Base-by-base conservation (phyloP, 2,329 filamentous ascomycete genomes). In the Hysterium pulicare region DNA sequence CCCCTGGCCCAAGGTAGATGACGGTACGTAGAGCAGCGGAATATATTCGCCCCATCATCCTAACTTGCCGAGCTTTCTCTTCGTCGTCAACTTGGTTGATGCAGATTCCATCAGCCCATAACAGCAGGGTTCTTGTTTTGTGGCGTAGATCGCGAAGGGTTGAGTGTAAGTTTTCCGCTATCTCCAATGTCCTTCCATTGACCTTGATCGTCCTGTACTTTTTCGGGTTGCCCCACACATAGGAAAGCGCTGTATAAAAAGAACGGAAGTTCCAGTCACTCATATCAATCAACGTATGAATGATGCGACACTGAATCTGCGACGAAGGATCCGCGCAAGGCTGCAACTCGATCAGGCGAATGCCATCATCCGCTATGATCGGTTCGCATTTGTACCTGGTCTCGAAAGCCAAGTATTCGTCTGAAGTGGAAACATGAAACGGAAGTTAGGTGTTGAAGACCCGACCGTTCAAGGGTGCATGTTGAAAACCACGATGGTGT, bases 41-140 rank as follows among this genome's bases (percentile, higher is more conserved):
- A 44, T 52, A 61, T 41, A 61, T 58, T 2, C 48, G 28, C 17
- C 42, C 41, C 56, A 61, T 61, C 15, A 51, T 39, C 8, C 40
- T 17, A 0, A 62, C 42, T 39, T 62, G 57, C 4, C 42, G 32
- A 11, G 16, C 47, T 19, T 49, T 55, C 42, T 61, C 57, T 2
- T 17, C 23, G 2, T 45, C 23, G 34, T 58, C 45, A 8, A 10
- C n/a, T 42, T 61, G 56, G 38, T 62, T 47, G 37, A 61, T 54
- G 35, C 54, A 60, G 9, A 61, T 26, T 11, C 53, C 48, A 38
- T 61, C 59, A 10, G 56, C 45, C 59, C 58, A 61, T 2, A 61
- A 24, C 1, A 21, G 43, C 9, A 41, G 33, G 4, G 11, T 32
- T 33, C 13, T 17, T 1, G n/a, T 16, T 20, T 33, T 1, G 4